Evolutionary conservation across 169 alveolate genomes (phyloP).

Genomic region (Plasmodium billcollinsi): DNA sequence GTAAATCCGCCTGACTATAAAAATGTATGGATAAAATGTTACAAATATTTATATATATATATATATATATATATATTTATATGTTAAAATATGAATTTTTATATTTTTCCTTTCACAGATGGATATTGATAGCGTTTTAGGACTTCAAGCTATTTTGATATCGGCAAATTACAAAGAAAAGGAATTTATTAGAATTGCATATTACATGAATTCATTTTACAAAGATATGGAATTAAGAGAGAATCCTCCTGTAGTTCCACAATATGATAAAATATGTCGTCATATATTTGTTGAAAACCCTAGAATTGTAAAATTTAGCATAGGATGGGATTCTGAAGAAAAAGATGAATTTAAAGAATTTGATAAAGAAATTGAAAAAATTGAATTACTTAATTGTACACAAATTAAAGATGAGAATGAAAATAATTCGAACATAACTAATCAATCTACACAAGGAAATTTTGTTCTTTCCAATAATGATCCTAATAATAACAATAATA

Average conservation of each 20-base stretch:
- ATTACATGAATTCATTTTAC: slow-evolving; percentile 96
- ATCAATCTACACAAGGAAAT: slow-evolving; percentile 43
- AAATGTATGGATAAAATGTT: slow-evolving; percentile 80
- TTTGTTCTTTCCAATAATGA: slow-evolving; percentile 3
- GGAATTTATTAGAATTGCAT: slow-evolving; percentile 98
- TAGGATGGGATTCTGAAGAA: slow-evolving; percentile 93
- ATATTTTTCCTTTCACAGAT: slow-evolving; percentile 64
- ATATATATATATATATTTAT: neutral
- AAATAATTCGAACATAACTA: slow-evolving; percentile 29
- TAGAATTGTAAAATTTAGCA: slow-evolving; percentile 97
- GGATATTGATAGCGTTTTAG: slow-evolving; percentile 91
- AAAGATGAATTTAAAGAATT: slow-evolving; percentile 81
- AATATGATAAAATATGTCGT: slow-evolving; percentile 92
- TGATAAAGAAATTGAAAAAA: slow-evolving; percentile 75
- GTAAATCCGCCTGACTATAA: slow-evolving; percentile 95
- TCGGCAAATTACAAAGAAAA: slow-evolving; percentile 95
- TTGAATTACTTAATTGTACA: slow-evolving; percentile 52
- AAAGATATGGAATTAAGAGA: slow-evolving; percentile 94
- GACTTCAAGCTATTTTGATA: slow-evolving; percentile 97
- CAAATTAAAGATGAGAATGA: slow-evolving; percentile 63
- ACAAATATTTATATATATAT: neutral
- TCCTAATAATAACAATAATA: neutral
- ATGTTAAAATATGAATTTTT: too few species aligned
- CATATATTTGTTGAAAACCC: slow-evolving; percentile 95
- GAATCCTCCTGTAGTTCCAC: slow-evolving; percentile 95